phyloP scores from a whole-genome alignment of 164 flowering plant species.

The Nelumbo lutea region DNA sequence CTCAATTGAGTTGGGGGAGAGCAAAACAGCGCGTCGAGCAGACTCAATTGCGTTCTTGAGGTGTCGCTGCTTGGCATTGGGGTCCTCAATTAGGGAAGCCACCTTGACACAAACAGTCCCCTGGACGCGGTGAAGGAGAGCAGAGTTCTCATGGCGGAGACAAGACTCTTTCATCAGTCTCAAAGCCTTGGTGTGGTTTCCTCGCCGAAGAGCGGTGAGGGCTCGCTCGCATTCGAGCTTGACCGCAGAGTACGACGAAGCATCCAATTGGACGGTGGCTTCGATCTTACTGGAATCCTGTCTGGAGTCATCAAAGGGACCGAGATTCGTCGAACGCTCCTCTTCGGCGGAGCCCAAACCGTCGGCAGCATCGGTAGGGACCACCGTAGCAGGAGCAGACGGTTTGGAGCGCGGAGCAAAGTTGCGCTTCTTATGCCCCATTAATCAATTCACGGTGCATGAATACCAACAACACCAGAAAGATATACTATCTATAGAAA shows the following conservation, averaged over 20 bases:
- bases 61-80: constrained; percentile 56
- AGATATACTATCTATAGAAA: neutral
- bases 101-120: constrained; percentile 74
- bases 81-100: constrained; percentile 70
- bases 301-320: neutral
- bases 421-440: constrained; percentile 79
- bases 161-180: constrained; percentile 75
- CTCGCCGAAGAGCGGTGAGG: constrained; percentile 65
- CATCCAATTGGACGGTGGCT: constrained; percentile 10
- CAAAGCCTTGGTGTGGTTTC: constrained; percentile 83
- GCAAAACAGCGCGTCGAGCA: constrained; percentile 50
- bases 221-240: constrained; percentile 85
- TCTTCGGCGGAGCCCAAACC: constrained; percentile 6
- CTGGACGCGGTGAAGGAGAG: constrained; percentile 66
- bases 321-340: constrained; percentile 1
- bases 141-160: constrained; percentile 37
- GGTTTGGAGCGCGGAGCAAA: constrained; percentile 40
- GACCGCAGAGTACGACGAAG: constrained; percentile 27
- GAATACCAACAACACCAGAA: constrained; percentile 20
- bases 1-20: constrained; percentile 84
- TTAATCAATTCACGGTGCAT: constrained; percentile 25
- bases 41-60: constrained; percentile 65
- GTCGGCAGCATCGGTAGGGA: constrained; percentile 2
- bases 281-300: constrained; percentile 11
- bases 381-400: constrained; percentile 4